These are phyloP conservation scores for Pyrenopolyporus hunteri DNA, from an alignment of 495 filamentous ascomycete genomes.

Conservation along the genomic window DNA sequence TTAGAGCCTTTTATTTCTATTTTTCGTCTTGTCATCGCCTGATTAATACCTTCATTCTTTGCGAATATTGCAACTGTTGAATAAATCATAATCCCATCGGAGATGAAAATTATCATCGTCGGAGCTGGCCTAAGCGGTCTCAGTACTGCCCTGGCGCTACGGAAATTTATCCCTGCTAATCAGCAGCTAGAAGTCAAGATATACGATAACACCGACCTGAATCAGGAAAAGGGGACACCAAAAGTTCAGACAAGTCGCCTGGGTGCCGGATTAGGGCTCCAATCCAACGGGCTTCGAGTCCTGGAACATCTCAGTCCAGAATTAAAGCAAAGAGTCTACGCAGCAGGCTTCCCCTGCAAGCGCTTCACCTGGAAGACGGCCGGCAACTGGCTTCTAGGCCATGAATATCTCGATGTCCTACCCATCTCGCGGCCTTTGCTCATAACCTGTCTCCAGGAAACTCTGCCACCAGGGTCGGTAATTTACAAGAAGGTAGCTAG, in stretches of 20 bases:
- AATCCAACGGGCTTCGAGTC: slow-evolving; percentile 40
- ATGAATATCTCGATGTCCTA: slow-evolving; percentile 13
- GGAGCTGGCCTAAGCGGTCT: slow-evolving; percentile 7
- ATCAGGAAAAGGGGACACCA: neutral
- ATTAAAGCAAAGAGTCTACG: slow-evolving; percentile 3
- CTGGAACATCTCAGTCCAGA: slow-evolving; percentile 17
- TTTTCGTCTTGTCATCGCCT: no score
- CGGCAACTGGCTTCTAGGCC: slow-evolving; percentile 17
- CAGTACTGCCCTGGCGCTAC: slow-evolving; percentile 16
- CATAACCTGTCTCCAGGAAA: slow-evolving; percentile 17
- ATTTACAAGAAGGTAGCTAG: slow-evolving; percentile 15
- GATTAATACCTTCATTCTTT: no score
- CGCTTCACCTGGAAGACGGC: slow-evolving; percentile 21
- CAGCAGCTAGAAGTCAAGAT: slow-evolving; percentile 14
- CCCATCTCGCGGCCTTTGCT: slow-evolving; percentile 18
- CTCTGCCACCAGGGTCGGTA: slow-evolving; percentile 9
- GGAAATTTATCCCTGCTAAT: slow-evolving; percentile 15
- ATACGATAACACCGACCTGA: slow-evolving; percentile 13
- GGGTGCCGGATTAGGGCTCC: slow-evolving; percentile 40
- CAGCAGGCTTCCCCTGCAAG: slow-evolving; percentile 18
- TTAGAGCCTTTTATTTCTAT: no score
- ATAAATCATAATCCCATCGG: no score
- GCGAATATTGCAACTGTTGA: no score
- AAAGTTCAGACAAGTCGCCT: slow-evolving; percentile 38
- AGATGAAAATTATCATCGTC: slow-evolving; percentile 20